Base-by-base conservation (phyloP, 164 flowering plant genomes). In the Magnolia changhungtana region DNA sequence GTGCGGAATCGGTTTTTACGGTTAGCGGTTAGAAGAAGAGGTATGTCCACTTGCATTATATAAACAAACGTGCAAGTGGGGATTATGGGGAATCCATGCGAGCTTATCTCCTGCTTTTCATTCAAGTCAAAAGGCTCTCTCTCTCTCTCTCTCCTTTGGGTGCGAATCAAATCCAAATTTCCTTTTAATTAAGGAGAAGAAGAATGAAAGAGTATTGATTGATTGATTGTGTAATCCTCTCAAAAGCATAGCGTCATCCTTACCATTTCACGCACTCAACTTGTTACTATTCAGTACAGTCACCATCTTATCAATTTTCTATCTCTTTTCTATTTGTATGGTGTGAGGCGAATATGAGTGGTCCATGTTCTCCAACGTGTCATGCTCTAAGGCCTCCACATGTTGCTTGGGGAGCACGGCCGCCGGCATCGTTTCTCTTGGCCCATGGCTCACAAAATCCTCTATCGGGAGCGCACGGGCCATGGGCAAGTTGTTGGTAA, bases 91-190 rank as follows among this genome's bases (percentile, higher is more conserved):
- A 31, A 66, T 37, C 79, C 75, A 70, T 19, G 58, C 72, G 49
- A 75, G 63, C 67, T 73, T 75, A 74, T 76, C 76, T 79, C 52
- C n/a, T 21, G 4, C 51, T 29, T 49, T 13, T 63, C 63, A 37
- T 37, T 37, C 7, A 76, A 76, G 80, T 79, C 82, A 81, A 83
- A 83, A 83, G 78, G 67, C 69, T 81, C 61, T n/a, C 74, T 29
- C 49, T 13, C 18, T 65, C 78, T 78, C 69, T 64, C 58, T 52
- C 58, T 52, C 58, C 66, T 76, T 76, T 67, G 51, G 78, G 61
- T 51, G 79, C 50, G 76, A 83, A 80, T 79, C 82, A 81, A 78
- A 81, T 78, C 78, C 79, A 79, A 69, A 79, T 74, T 69, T 58
- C 19, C 73, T 82, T 19, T 74, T 72, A 69, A 67, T 75, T 72